Conservation (phyloP, 148 eudicot genomes). For the Cornus kousa region DNA sequence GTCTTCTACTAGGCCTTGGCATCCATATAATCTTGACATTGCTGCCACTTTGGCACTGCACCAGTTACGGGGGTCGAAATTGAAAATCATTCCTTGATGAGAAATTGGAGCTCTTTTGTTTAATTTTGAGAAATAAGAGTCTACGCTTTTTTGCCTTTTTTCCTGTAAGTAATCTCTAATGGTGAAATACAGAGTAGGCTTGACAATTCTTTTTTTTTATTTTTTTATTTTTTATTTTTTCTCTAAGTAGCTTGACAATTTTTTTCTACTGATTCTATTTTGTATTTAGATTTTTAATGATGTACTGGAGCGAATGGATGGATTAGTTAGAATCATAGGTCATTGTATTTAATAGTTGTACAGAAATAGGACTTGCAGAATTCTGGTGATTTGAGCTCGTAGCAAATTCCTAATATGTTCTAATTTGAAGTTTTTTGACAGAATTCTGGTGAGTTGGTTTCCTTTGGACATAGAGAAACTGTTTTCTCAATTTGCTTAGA, state of each 20-base stretch:
- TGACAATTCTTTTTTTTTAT: too few relatives aligned
- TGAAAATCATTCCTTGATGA: background rate
- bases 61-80: background rate
- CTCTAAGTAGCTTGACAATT: background rate
- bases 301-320: background rate
- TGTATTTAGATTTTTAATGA: too few relatives aligned
- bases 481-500: background rate
- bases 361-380: background rate
- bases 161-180: too few relatives aligned
- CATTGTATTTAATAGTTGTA: background rate
- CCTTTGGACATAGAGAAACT: background rate
- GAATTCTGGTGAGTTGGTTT: background rate
- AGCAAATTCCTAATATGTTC: background rate
- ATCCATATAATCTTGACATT: too few relatives aligned
- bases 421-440: background rate
- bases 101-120: background rate
- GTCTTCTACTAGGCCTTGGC: too few relatives aligned
- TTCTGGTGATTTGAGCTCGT: background rate
- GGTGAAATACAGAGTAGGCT: background rate
- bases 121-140: background rate
- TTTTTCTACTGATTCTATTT: background rate
- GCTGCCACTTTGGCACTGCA: too few relatives aligned
- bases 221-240: too few relatives aligned
- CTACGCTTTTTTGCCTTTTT: too few relatives aligned
- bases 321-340: background rate